Evolutionary conservation across 2,329 filamentous ascomycete species (phyloP).

Genomic region (Fusarium luffae): DNA sequence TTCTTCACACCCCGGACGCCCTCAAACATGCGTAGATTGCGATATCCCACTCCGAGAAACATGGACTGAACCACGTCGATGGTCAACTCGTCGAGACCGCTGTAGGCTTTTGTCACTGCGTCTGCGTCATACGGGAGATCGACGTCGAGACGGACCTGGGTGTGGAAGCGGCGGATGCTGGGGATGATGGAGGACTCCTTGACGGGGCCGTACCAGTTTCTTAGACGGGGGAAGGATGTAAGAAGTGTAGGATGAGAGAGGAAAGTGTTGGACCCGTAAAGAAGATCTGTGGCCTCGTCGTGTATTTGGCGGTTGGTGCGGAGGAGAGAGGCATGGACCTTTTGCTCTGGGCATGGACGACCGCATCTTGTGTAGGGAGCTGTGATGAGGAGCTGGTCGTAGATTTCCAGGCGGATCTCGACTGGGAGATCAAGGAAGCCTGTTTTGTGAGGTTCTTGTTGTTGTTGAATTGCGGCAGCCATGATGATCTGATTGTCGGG

Average conservation of each 20-base stretch:
- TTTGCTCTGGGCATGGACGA: constrained; percentile 26
- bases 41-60: constrained; percentile 53
- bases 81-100: constrained; percentile 53
- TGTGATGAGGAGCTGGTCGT: constrained; percentile 55
- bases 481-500: constrained; percentile 30
- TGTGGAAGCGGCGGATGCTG: constrained; percentile 54
- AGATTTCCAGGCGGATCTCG: constrained; percentile 61
- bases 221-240: constrained; percentile 55
- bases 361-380: constrained; percentile 45
- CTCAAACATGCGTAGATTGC: constrained; percentile 56
- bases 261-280: constrained; percentile 59
- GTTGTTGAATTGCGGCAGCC: constrained; percentile 34
- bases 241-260: constrained; percentile 56
- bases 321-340: constrained; percentile 55
- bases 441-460: constrained; percentile 32
- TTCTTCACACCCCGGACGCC: constrained; percentile 54
- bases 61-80: constrained; percentile 54
- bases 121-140: constrained; percentile 49
- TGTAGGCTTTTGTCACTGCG: constrained; percentile 50
- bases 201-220: constrained; percentile 48
- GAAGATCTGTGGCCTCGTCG: constrained; percentile 54
- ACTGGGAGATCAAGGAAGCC: constrained; percentile 56
- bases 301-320: constrained; percentile 55
- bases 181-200: constrained; percentile 44
- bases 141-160: constrained; percentile 56